Conservation (phyloP, 2,329 filamentous ascomycete genomes). For the Colletotrichum graminicola region DNA sequence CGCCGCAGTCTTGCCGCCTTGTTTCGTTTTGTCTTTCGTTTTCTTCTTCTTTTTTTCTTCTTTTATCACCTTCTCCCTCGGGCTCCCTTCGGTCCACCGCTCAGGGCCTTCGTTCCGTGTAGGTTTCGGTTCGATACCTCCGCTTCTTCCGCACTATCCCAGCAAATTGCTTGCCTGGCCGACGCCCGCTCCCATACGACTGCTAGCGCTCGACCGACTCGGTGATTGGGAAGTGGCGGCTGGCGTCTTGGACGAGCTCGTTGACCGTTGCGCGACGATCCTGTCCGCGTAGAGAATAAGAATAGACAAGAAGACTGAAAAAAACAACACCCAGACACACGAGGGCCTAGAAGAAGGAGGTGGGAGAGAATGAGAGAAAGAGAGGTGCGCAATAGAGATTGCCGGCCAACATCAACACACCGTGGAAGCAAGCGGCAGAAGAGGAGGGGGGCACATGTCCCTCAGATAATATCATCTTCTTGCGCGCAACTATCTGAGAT, state of each 20-base stretch:
- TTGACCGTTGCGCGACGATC: constrained; percentile 1
- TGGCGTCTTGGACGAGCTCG: constrained; percentile 14
- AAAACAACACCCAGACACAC: constrained; percentile 17
- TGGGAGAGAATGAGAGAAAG: neutral
- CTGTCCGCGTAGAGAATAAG: neutral
- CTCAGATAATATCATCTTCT: constrained; percentile 31
- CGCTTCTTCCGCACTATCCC: constrained; percentile 14
- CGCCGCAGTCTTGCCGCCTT: neutral
- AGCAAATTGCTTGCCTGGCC: neutral
- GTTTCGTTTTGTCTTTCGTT: neutral
- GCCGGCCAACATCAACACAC: neutral
- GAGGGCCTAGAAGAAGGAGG: neutral
- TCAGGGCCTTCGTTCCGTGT: neutral
- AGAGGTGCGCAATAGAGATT: neutral
- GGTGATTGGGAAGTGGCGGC: neutral
- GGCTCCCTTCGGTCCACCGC: constrained; percentile 7
- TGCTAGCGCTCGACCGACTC: constrained; percentile 15
- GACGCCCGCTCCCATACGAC: constrained; percentile 14
- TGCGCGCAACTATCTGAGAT: neutral
- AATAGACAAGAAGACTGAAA: neutral
- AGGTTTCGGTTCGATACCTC: constrained; percentile 11
- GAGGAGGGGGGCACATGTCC: constrained; percentile 6
- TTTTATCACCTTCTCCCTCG: neutral
- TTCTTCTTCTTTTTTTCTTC: neutral
- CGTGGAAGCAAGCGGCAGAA: neutral